Evolutionary conservation across 768 basidiomycete species (phyloP), one percentile per base, ranked within the genome.

Genomic region (Boletus eberwhitei): DNA sequence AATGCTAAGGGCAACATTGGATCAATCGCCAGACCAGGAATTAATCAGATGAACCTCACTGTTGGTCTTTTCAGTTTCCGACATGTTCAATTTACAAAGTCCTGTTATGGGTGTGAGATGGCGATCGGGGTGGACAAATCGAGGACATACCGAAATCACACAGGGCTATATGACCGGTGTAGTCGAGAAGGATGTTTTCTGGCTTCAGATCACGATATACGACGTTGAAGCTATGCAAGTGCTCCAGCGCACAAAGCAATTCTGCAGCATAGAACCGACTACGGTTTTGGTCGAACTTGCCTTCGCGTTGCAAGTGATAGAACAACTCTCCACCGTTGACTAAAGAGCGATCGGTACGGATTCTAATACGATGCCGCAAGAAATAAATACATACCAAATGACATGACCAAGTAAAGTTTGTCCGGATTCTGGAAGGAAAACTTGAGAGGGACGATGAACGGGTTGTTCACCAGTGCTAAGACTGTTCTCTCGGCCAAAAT

Each of bases 261-360:
- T 99, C 96, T n/a, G 96, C 94, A 4, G 96, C 96, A 67, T 99
- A 99, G 75, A 96, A 99, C 34, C 96, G 84, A 70, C 90, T 94
- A 44, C 96, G 82, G 61, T 85, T 80, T 69, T 98, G 90, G 71
- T 94, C 92, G 71, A 99, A 99, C 69, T 93, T 91, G 38, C 95
- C 95, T 68, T 98, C 96, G 32, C 95, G 79, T 73, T 99, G 96
- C 36, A 99, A 74, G 65, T 99, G 97, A 70, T 98, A 98, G 75
- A 99, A 98, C 6, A 99, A 74, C 75, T 99, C 96, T 54, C 96
- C 96, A 9, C 96, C 96, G 55, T 99, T 98, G 37, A 98, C 93
- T 92, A 54, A 41, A 16, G 19, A 48, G 0, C 16, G 21, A 16
- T 60, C 32, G 36, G 39, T 53, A 50, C 40, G 12, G 12, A 45